These are phyloP conservation scores for Spathaspora girioi DNA, from an alignment of 805 yeast species.

Conservation along the genomic window DNA sequence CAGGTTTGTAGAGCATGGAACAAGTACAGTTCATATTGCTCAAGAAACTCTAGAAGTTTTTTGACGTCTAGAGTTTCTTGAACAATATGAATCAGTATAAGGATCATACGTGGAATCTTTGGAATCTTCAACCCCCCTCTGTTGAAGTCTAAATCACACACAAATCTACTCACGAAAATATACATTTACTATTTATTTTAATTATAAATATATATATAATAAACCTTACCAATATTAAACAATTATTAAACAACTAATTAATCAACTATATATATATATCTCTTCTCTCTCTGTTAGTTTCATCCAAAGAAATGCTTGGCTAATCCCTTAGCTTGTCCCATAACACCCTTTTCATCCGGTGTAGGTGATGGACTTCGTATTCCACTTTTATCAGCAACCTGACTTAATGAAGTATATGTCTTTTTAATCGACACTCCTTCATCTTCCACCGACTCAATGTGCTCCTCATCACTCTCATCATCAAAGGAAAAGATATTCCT, in stretches of 20 bases:
- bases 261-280: neutral
- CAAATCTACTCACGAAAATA: too few relatives aligned
- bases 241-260: neutral
- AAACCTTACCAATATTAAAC: neutral
- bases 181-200: neutral
- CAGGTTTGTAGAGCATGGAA: too few relatives aligned
- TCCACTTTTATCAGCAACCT: constrained; percentile 48
- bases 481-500: constrained; percentile 29
- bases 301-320: constrained; percentile 29
- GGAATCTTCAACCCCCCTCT: too few relatives aligned
- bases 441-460: too few relatives aligned
- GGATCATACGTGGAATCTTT: too few relatives aligned
- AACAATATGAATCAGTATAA: too few relatives aligned
- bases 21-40: too few relatives aligned
- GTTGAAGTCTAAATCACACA: too few relatives aligned
- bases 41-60: too few relatives aligned
- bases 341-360: constrained; percentile 11
- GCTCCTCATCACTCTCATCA: constrained; percentile 29
- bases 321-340: constrained; percentile 35
- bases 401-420: constrained; percentile 45
- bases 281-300: neutral
- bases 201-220: too few relatives aligned
- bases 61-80: too few relatives aligned
- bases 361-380: constrained; percentile 25
- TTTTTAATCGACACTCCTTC: constrained; percentile 20